Evolutionary conservation across 2,329 filamentous ascomycete species (phyloP), one percentile per base, ranked within the genome.

Genomic region (Sporothrix protearum): DNA sequence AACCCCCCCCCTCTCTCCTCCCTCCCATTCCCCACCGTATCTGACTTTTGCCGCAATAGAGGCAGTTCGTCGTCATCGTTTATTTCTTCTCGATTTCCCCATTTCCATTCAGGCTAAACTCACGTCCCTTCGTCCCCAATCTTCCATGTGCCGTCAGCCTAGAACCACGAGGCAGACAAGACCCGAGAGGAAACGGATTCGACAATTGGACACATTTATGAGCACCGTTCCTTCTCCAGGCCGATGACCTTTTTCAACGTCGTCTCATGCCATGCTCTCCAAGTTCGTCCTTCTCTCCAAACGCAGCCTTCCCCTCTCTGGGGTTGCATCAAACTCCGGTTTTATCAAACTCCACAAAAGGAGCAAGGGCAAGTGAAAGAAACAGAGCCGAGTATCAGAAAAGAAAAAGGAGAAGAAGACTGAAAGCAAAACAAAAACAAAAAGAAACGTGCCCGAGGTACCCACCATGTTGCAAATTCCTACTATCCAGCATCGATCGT

Each of bases 21-120:
- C n/a, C n/a, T n/a, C n/a, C 19, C 30, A 4, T 19, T 16, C 57
- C 57, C 39, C 57, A 42, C 57, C 57, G 33, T 63, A 25, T 42
- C 42, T 22, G 57, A 42, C 57, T 63, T 63, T 63, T 63, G 33
- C 57, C 57, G 57, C 57, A 16, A 42, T 4, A 33, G 57, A 63
- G 33, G 33, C 33, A 63, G 28, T 5, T 57, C 53, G 53, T 33
- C n/a, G 53, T 33, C 12, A 6, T 30, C 12, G 22, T 14, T 57
- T 33, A 6, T 8, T 3, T 14, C 9, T 14, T 59, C 55, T 36
- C 25, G 30, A 39, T 30, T 59, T 55, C 30, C 30, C 30, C 30
- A 36, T 36, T 30, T 59, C 3, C 30, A 59, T 59, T 59, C 19
- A 59, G 55, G 28, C 55, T 59, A 36, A 59, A 59, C 16, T 59